phyloP scores from a whole-genome alignment of 2,329 filamentous ascomycete genomes.

The Pleoardoris graminearum region DNA sequence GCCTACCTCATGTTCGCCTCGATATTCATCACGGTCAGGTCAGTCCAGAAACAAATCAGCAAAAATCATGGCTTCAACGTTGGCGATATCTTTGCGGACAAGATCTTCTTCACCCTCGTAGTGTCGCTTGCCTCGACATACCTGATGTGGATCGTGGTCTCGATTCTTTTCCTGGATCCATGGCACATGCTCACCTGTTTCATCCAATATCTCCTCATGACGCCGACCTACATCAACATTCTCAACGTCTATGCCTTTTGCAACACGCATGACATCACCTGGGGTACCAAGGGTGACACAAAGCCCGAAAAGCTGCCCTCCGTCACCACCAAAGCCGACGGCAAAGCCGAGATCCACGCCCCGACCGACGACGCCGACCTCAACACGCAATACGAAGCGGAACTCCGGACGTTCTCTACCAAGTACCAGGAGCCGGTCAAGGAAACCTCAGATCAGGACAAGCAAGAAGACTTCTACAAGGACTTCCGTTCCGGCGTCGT shows the following conservation, averaged over 20 bases:
- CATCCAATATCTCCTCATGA: slow-evolving; percentile 90
- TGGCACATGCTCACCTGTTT: slow-evolving; percentile 99
- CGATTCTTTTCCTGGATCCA: slow-evolving; percentile 92
- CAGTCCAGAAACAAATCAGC: slow-evolving; percentile 72
- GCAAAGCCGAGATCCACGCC: slow-evolving; percentile 87
- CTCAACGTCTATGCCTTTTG: slow-evolving; percentile 99
- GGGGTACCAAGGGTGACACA: slow-evolving; percentile 98
- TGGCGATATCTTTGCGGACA: slow-evolving; percentile 77
- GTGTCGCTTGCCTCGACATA: slow-evolving; percentile 92
- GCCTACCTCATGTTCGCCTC: slow-evolving; percentile 90
- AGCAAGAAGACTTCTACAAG: slow-evolving; percentile 97
- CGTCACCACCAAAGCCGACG: slow-evolving; percentile 87
- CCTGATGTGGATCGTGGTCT: slow-evolving; percentile 87
- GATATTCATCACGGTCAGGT: slow-evolving; percentile 87
- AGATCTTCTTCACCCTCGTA: slow-evolving; percentile 90
- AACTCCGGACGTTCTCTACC: slow-evolving; percentile 71
- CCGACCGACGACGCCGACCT: slow-evolving; percentile 91
- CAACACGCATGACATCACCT: slow-evolving; percentile 96
- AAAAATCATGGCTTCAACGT: slow-evolving; percentile 68
- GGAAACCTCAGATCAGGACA: slow-evolving; percentile 65
- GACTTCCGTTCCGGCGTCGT: slow-evolving; percentile 93
- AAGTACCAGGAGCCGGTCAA: slow-evolving; percentile 77
- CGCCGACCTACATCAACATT: slow-evolving; percentile 96
- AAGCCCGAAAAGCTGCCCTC: slow-evolving; percentile 88
- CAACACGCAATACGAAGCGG: slow-evolving; percentile 90